Percentiles rank a stretch among this genome's conserved stretches.
Evolutionary conservation across 2,329 filamentous ascomycete genomes (phyloP).

Genomic region (Calycina herbarum): DNA sequence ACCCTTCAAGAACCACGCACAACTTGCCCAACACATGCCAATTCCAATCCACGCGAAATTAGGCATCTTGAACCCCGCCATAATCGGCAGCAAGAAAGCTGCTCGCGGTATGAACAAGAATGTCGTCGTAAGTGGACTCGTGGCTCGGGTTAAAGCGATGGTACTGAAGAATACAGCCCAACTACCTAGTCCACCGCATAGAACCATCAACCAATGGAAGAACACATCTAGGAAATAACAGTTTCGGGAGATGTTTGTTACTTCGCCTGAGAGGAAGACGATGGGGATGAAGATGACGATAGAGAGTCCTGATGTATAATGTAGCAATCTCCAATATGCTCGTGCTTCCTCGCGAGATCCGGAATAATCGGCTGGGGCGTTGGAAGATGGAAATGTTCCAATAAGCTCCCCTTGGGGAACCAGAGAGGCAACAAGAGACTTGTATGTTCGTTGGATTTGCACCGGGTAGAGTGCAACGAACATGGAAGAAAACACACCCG

Average conservation of each 20-base stretch:
- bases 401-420: conserved; percentile 46
- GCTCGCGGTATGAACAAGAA: conserved; percentile 50
- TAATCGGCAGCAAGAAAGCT: conserved; percentile 49
- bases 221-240: conserved; percentile 56
- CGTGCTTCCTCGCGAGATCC: conserved; percentile 47
- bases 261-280: conserved; percentile 50
- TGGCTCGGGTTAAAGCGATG: conserved; percentile 49
- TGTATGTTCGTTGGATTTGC: conserved; percentile 50
- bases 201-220: conserved; percentile 55
- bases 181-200: conserved; percentile 47
- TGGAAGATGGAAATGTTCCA: conserved; percentile 36
- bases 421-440: conserved; percentile 45
- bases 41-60: conserved; percentile 53
- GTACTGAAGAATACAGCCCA: conserved; percentile 51
- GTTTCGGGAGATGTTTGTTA: conserved; percentile 49
- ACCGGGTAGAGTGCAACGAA: conserved; percentile 54
- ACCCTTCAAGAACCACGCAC: conserved; percentile 48
- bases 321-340: conserved; percentile 51
- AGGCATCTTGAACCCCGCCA: conserved; percentile 49
- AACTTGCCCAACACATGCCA: conserved; percentile 49
- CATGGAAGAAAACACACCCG: conserved; percentile 51
- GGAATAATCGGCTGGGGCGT: conserved; percentile 31
- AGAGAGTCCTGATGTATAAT: conserved; percentile 52
- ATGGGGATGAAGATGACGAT: conserved; percentile 50
- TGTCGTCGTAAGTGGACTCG: conserved; percentile 49